Percentiles rank a stretch among this genome's conserved stretches.
phyloP scores from a whole-genome alignment of 129 eudicot genomes.

The Pittosporum tobira region DNA sequence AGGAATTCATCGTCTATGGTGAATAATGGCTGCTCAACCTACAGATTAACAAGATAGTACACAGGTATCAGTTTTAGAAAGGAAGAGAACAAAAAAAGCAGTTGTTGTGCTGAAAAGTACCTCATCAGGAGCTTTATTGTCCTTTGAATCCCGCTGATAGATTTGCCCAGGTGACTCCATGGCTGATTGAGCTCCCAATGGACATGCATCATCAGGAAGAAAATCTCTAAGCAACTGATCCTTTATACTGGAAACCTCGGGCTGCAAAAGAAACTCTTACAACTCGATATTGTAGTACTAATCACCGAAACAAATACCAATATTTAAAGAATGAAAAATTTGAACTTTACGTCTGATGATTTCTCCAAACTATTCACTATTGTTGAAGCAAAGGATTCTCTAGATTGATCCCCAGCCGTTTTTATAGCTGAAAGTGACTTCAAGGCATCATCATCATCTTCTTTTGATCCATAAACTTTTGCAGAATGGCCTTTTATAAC shows the following conservation, averaged over 20 bases:
- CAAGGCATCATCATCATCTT: constrained; percentile 56
- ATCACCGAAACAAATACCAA: not conserved
- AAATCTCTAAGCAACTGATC: constrained; percentile 53
- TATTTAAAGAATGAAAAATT: not conserved
- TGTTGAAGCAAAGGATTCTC: constrained; percentile 52
- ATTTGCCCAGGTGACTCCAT: constrained; percentile 21
- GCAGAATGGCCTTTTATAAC: constrained; percentile 22
- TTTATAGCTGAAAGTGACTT: constrained; percentile 43
- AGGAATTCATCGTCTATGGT: constrained; percentile 35
- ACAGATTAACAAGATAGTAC: constrained; percentile 8
- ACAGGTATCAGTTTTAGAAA: constrained; percentile 1
- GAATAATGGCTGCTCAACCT: constrained; percentile 40
- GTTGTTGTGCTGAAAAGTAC: constrained; percentile 13
- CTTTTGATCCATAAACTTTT: constrained; percentile 50
- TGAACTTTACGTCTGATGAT: constrained; percentile 32
- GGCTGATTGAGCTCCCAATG: constrained; percentile 33
- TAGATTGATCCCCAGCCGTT: constrained; percentile 36
- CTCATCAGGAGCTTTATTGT: constrained; percentile 29
- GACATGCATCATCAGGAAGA: constrained; percentile 72
- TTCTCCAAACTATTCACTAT: constrained; percentile 41
- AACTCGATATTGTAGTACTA: constrained; percentile 6
- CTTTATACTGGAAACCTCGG: constrained; percentile 32
- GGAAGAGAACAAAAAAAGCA: not conserved
- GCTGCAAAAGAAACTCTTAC: constrained; percentile 26
- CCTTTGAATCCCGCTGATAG: constrained; percentile 23